Base-by-base conservation (phyloP, 2,329 filamentous ascomycete genomes). In the Alternaria burnsii region DNA sequence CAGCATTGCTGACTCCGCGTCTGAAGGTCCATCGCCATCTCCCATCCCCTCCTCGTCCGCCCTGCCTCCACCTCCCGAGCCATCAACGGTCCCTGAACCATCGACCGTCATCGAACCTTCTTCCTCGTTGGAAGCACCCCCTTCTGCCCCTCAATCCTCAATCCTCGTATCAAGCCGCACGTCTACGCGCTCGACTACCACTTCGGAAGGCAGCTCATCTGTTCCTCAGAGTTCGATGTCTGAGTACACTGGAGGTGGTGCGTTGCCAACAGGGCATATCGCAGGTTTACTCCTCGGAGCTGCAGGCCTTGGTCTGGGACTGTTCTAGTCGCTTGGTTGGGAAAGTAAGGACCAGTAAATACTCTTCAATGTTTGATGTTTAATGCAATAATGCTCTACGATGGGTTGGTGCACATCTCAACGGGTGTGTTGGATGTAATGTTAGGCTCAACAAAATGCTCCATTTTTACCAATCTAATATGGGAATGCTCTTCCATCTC, bases 221-320 rank as follows among this genome's bases (percentile, higher is more conserved):
- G 48, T 50, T 24, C 55, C 61, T 9, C 28, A 28, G 18, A 66
- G 63, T 46, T 42, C 50, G 12, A 38, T 55, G 16, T 30, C 54
- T n/a, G 40, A 59, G 28, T 68, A 62, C 22, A 67, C 68, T 20
- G 69, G 61, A 16, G 71, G 63, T 10, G 72, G 67, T 3, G 67
- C 62, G 0, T 47, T 57, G 12, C 65, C 61, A 4, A 65, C 62
- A 10, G 65, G 60, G 10, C 52, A 64, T 11, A 54, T 71, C 11
- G 70, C 66, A 10, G 68, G 69, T 1, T 65, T 68, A 54, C 38
- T 73, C 3, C 50, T 74, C 46, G 71, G 72, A 20, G 71, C 70
- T 16, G 71, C 69, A 7, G 71, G 69, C 14, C 9, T 74, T 24
- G 71, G 71, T 3, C 22, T 73, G 9, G 71, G 70, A 1, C 60